These are phyloP conservation scores for Suhomyces coccinellae DNA, from an alignment of 1,139 yeast species.

Conservation along the genomic window DNA sequence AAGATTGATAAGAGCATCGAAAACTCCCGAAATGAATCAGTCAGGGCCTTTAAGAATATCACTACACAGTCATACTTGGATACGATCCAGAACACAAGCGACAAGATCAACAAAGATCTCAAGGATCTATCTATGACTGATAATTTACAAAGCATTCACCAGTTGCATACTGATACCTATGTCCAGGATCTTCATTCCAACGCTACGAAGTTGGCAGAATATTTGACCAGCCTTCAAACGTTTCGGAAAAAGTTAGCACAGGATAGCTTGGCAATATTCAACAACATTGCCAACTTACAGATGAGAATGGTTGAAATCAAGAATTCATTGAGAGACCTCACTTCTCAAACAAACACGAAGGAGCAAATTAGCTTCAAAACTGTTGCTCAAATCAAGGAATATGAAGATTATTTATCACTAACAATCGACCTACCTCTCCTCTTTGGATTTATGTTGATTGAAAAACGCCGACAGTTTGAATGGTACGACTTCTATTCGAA, in stretches of 20 bases:
- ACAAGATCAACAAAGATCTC: slow-evolving; percentile 18
- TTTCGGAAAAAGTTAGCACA: slow-evolving; percentile 30
- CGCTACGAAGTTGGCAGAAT: slow-evolving; percentile 16
- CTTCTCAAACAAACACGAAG: slow-evolving; percentile 9
- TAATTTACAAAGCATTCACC: slow-evolving; percentile 17
- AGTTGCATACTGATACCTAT: slow-evolving; percentile 19
- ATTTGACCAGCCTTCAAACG: slow-evolving; percentile 19
- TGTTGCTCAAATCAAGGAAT: slow-evolving; percentile 33
- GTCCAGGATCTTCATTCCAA: slow-evolving; percentile 17
- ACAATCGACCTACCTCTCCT: slow-evolving; percentile 77
- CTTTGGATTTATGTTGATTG: slow-evolving; percentile 76
- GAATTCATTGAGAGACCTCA: slow-evolving; percentile 26
- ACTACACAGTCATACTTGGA: slow-evolving; percentile 9
- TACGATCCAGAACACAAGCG: slow-evolving; percentile 6
- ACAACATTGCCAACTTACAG: slow-evolving; percentile 39
- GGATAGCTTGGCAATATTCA: slow-evolving; percentile 30
- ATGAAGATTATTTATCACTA: slow-evolving; percentile 49
- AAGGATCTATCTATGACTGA: slow-evolving; percentile 17
- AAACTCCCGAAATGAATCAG: slow-evolving; percentile 36
- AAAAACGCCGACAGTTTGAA: slow-evolving; percentile 62
- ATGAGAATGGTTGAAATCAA: slow-evolving; percentile 41
- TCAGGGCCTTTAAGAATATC: slow-evolving; percentile 28
- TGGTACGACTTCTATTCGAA: slow-evolving; percentile 63
- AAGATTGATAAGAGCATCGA: slow-evolving; percentile 37
- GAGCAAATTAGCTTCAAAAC: slow-evolving; percentile 23